phyloP scores from a whole-genome alignment of 257 asterid species.

The Jasminum sambac region DNA sequence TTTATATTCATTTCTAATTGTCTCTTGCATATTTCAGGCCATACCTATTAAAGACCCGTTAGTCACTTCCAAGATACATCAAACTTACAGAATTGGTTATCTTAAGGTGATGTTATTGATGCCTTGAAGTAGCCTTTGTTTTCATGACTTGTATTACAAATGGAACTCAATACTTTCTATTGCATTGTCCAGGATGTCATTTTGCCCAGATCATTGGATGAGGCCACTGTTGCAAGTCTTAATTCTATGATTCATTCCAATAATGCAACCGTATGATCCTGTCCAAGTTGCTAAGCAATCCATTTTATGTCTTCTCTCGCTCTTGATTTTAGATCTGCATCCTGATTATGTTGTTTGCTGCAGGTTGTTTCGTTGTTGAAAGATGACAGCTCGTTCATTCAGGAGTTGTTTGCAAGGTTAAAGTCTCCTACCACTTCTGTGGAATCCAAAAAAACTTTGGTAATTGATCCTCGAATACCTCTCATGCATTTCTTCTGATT shows the following conservation, averaged over 20 bases:
- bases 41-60: slow-evolving; percentile 79
- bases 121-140: slow-evolving; percentile 12
- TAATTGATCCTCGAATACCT: slow-evolving; percentile 23
- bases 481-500: neutral
- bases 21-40: slow-evolving; percentile 50
- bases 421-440: slow-evolving; percentile 58
- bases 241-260: slow-evolving; percentile 80
- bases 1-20: slow-evolving; percentile 21
- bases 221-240: slow-evolving; percentile 62
- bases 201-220: slow-evolving; percentile 79
- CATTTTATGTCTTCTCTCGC: neutral
- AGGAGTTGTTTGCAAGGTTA: slow-evolving; percentile 81
- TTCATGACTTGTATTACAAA: slow-evolving; percentile 13
- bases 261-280: slow-evolving; percentile 73
- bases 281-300: slow-evolving; percentile 6
- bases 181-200: slow-evolving; percentile 73
- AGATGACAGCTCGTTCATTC: slow-evolving; percentile 80
- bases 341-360: slow-evolving; percentile 18
- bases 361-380: slow-evolving; percentile 87
- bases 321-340: slow-evolving; percentile 1
- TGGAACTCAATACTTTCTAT: slow-evolving; percentile 29
- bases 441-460: slow-evolving; percentile 81
- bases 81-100: slow-evolving; percentile 86
- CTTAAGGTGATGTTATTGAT: slow-evolving; percentile 59
- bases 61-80: slow-evolving; percentile 90